Percentiles rank a stretch among this genome's conserved stretches.
Evolutionary conservation across 345 rosid species (phyloP).

Genomic region (Aquilaria malaccensis): DNA sequence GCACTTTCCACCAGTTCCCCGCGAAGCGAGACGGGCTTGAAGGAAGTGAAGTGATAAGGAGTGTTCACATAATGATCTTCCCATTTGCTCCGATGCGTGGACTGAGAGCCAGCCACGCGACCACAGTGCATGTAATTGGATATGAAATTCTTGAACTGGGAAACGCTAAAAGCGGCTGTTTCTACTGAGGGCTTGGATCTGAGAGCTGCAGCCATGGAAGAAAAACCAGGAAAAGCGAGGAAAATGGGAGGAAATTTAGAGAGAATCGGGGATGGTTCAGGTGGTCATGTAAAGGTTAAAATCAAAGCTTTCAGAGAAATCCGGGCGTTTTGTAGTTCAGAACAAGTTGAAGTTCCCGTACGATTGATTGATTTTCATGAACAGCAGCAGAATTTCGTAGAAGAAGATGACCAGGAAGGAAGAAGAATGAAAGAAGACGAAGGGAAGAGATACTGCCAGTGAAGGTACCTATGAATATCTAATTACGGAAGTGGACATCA

Average conservation of each 20-base stretch:
- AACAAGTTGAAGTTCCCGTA: conserved; percentile 12
- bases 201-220: conserved; percentile 63
- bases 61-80: conserved; percentile 37
- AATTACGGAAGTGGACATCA: no score
- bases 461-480: no score
- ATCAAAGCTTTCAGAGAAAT: conserved; percentile 1
- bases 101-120: conserved; percentile 29
- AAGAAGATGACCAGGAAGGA: neutral
- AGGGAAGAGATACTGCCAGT: neutral
- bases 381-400: neutral
- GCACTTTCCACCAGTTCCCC: conserved; percentile 50
- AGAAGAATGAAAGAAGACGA: neutral
- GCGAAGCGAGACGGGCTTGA: conserved; percentile 51
- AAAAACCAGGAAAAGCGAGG: conserved; percentile 9
- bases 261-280: neutral
- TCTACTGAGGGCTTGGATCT: conserved; percentile 57
- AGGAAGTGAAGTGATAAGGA: conserved; percentile 41
- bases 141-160: conserved; percentile 59
- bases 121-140: conserved; percentile 49
- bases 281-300: conserved; percentile 11
- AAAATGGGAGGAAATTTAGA: neutral
- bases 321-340: neutral
- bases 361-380: conserved; percentile 8
- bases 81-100: conserved; percentile 31
- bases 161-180: conserved; percentile 47